Conservation (phyloP, 2,329 filamentous ascomycete genomes). For the Pleomassaria siparia region DNA sequence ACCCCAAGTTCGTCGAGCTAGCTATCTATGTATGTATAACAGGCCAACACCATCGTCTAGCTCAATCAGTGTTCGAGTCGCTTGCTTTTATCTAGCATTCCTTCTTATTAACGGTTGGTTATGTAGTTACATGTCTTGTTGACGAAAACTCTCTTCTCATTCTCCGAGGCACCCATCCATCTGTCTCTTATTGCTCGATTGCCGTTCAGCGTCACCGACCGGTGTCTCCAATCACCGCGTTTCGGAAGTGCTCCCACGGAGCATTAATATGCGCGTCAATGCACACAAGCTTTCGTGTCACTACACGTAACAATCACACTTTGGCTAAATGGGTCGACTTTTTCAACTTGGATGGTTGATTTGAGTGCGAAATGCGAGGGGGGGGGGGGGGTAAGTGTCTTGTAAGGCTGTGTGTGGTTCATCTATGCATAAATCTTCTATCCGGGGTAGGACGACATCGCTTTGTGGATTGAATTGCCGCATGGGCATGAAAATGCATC, state of each 20-base stretch:
- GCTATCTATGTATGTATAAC: too few relatives aligned
- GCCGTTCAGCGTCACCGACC: neutral
- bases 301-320: neutral
- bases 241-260: slow-evolving; percentile 12
- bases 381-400: slow-evolving; percentile 6
- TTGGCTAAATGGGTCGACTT: slow-evolving; percentile 8
- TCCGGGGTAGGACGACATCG: neutral
- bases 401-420: slow-evolving; percentile 6
- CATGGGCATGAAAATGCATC: slow-evolving; percentile 2
- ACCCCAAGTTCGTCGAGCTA: too few relatives aligned
- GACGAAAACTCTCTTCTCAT: too few relatives aligned
- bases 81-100: too few relatives aligned
- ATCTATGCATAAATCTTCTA: slow-evolving; percentile 5
- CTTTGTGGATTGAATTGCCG: neutral
- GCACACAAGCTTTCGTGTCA: slow-evolving; percentile 10
- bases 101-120: too few relatives aligned
- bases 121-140: too few relatives aligned
- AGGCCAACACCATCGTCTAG: too few relatives aligned
- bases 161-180: too few relatives aligned
- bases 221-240: slow-evolving; percentile 9
- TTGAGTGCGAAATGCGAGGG: too few relatives aligned
- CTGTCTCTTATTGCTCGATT: too few relatives aligned
- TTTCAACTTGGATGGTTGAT: slow-evolving; percentile 2
- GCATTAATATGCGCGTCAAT: slow-evolving; percentile 8
- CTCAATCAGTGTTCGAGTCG: too few relatives aligned